A percentile compares a stretch with the other conserved stretches of the same genome.
phyloP scores from a whole-genome alignment of 2,329 filamentous ascomycete genomes.

The Trichoderma simmonsii region DNA sequence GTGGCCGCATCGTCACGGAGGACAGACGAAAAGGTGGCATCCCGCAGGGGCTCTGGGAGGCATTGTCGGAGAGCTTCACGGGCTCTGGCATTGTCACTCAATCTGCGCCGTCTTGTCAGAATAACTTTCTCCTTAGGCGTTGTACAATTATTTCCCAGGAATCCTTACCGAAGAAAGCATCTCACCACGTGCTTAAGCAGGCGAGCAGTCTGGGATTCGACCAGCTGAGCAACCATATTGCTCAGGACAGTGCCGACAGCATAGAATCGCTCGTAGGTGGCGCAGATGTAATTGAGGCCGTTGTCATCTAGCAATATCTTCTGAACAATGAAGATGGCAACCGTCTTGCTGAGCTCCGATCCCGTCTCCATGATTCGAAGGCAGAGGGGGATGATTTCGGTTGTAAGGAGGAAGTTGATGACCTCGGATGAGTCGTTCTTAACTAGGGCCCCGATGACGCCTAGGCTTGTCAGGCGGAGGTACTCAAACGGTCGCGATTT shows the following conservation, averaged over 20 bases:
- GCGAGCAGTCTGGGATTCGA: conserved; percentile 94
- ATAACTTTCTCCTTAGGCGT: background rate
- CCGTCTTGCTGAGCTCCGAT: conserved; percentile 96
- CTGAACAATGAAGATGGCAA: conserved; percentile 98
- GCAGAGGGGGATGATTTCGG: conserved; percentile 96
- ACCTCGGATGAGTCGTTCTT: conserved; percentile 99
- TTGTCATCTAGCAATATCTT: conserved; percentile 98
- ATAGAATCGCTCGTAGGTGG: conserved; percentile 97
- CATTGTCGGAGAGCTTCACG: conserved; percentile 94
- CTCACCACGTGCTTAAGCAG: conserved; percentile 96
- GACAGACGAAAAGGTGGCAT: conserved; percentile 95
- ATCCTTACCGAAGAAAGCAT: conserved; percentile 85
- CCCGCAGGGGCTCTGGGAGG: conserved; percentile 94
- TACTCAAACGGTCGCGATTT: conserved; percentile 98
- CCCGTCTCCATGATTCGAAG: conserved; percentile 99
- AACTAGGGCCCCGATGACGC: conserved; percentile 93
- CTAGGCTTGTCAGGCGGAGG: conserved; percentile 88
- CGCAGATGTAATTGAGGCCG: conserved; percentile 95
- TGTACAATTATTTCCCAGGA: background rate
- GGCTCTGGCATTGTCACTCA: conserved; percentile 94
- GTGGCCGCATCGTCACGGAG: conserved; percentile 95
- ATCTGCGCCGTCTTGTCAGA: conserved; percentile 45
- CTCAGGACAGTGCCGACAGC: conserved; percentile 95
- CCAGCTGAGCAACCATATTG: conserved; percentile 97
- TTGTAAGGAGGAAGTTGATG: conserved; percentile 97